Conservation (phyloP, 805 yeast species). For the Nakazawaea siamensis region DNA sequence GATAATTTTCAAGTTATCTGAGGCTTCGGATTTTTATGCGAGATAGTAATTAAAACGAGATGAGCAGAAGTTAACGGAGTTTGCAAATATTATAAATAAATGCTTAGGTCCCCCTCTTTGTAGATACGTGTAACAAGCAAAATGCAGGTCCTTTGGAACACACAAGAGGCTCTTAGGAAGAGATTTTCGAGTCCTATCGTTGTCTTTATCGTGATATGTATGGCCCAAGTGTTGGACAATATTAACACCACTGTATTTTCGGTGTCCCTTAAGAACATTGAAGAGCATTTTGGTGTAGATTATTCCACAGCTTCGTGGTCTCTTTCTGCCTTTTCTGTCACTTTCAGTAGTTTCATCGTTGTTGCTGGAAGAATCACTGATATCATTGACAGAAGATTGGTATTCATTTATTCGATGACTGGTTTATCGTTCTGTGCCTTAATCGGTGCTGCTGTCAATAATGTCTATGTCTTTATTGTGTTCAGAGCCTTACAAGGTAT, state of each 20-base stretch:
- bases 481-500: constrained; percentile 21
- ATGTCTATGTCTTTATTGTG: not conserved
- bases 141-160: too few species aligned
- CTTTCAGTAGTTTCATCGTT: constrained; percentile 28
- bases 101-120: too few species aligned
- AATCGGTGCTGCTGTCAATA: constrained; percentile 27
- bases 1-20: too few species aligned
- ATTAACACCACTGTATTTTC: constrained; percentile 9
- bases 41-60: too few species aligned
- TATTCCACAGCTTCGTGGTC: constrained; percentile 20
- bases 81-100: too few species aligned
- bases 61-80: too few species aligned
- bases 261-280: not conserved
- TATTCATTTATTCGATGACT: constrained; percentile 19
- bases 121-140: too few species aligned
- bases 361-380: constrained; percentile 28
- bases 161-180: too few species aligned
- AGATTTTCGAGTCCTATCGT: too few species aligned
- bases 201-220: too few species aligned
- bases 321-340: constrained; percentile 26
- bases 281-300: not conserved
- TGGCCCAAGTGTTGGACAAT: constrained; percentile 8
- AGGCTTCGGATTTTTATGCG: too few species aligned
- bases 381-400: constrained; percentile 23
- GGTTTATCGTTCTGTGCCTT: constrained; percentile 19